Percentiles rank a stretch among this genome's conserved stretches.
Evolutionary conservation across 805 yeast genomes (phyloP).

Genomic region (Candida methanosorbosa): DNA sequence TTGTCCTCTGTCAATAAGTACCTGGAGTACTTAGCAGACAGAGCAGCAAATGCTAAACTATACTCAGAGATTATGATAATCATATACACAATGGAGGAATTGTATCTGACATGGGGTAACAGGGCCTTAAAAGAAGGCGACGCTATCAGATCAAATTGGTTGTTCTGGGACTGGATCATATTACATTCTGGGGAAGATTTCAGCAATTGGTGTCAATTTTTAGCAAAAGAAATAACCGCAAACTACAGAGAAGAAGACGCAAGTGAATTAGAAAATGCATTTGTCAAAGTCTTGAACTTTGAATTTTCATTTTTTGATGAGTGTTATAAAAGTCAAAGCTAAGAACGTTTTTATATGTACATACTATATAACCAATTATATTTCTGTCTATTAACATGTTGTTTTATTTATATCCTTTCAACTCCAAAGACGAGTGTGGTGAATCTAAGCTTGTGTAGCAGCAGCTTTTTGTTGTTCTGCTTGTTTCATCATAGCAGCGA

Average conservation of each 20-base stretch:
- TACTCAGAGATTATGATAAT: conserved; percentile 31
- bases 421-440: no score
- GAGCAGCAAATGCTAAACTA: conserved; percentile 14
- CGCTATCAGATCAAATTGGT: conserved; percentile 33
- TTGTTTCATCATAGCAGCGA: conserved; percentile 31
- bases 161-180: conserved; percentile 42
- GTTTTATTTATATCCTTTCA: no score
- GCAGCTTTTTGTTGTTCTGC: conserved; percentile 3
- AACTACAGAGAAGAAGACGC: conserved; percentile 5
- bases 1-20: conserved; percentile 31
- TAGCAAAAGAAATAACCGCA: conserved; percentile 32
- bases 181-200: conserved; percentile 43
- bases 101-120: conserved; percentile 46
- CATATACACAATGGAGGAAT: conserved; percentile 39
- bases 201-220: conserved; percentile 37
- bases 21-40: conserved; percentile 23
- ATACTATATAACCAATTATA: no score
- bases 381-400: no score
- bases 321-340: conserved; percentile 35
- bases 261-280: conserved; percentile 19
- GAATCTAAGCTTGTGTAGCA: not conserved
- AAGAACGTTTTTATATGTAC: no score
- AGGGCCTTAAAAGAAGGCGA: conserved; percentile 13
- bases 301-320: conserved; percentile 40
- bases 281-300: conserved; percentile 26